Conservation (phyloP, 2,329 filamentous ascomycete species). For the Beauveria brongniartii region DNA sequence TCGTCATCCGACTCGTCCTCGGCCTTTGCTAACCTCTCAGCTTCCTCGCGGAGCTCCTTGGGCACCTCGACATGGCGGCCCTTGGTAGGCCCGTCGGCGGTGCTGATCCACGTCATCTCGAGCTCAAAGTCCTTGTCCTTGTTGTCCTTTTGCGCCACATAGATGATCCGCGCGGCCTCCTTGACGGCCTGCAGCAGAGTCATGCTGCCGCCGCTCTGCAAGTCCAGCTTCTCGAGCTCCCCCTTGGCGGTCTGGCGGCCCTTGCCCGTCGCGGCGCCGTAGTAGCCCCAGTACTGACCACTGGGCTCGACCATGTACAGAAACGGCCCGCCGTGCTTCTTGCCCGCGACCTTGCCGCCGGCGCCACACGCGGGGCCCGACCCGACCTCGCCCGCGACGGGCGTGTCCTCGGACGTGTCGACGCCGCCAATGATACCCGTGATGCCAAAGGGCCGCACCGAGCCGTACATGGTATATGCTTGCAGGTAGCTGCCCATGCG, state of each 20-base stretch:
- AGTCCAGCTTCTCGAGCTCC: conserved; percentile 94
- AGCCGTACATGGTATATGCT: conserved; percentile 95
- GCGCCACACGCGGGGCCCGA: conserved; percentile 68
- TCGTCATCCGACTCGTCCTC: conserved; percentile 82
- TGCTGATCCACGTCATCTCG: conserved; percentile 98
- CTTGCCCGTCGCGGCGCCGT: conserved; percentile 94
- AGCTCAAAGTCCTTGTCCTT: conserved; percentile 99
- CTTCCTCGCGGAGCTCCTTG: conserved; percentile 82
- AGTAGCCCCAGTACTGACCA: conserved; percentile 97
- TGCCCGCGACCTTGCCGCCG: conserved; percentile 69
- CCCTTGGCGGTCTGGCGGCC: conserved; percentile 95
- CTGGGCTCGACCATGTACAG: conserved; percentile 99
- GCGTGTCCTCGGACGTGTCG: conserved; percentile 78
- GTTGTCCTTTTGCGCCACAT: conserved; percentile 95
- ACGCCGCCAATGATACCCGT: conserved; percentile 90
- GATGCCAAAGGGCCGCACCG: conserved; percentile 92
- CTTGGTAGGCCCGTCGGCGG: conserved; percentile 76
- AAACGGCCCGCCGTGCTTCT: conserved; percentile 77
- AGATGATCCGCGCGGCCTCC: conserved; percentile 94
- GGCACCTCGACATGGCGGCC: conserved; percentile 91
- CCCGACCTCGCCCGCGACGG: conserved; percentile 87
- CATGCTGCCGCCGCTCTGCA: conserved; percentile 66
- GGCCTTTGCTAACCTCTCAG: conserved; percentile 86
- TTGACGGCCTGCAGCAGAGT: conserved; percentile 84
- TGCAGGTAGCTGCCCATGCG: conserved; percentile 95